phyloP scores from a whole-genome alignment of 805 yeast species.

The Starmerella geochares region DNA sequence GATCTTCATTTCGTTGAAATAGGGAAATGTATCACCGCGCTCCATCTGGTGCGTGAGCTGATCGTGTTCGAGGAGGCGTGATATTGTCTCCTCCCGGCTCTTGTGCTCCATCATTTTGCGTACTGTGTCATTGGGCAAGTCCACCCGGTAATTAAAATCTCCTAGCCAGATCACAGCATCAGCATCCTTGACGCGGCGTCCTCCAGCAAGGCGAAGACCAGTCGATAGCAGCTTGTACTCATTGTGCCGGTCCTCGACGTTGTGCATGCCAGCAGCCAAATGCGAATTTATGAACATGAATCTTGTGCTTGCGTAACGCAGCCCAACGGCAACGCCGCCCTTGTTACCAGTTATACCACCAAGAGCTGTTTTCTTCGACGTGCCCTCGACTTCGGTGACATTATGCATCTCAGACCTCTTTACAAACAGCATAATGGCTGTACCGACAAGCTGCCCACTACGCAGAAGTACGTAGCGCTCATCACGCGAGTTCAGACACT shows the following conservation, averaged over 20 bases:
- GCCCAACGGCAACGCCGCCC: constrained; percentile 90
- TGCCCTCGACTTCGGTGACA: constrained; percentile 82
- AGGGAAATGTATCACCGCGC: constrained; percentile 59
- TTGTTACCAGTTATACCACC: constrained; percentile 97
- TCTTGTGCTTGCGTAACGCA: constrained; percentile 67
- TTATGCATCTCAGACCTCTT: constrained; percentile 47
- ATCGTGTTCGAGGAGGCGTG: constrained; percentile 50
- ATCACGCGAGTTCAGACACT: constrained; percentile 46
- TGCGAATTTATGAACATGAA: constrained; percentile 85
- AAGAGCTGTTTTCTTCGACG: constrained; percentile 86
- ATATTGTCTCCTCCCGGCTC: constrained; percentile 17
- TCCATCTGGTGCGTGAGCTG: constrained; percentile 71
- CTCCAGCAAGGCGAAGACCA: constrained; percentile 71
- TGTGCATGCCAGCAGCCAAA: constrained; percentile 82
- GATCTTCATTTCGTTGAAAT: constrained; percentile 66
- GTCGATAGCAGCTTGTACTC: constrained; percentile 68
- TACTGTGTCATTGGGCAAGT: constrained; percentile 61
- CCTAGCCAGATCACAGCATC: constrained; percentile 90
- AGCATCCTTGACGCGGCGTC: constrained; percentile 66
- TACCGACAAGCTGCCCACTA: constrained; percentile 85
- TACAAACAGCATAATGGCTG: constrained; percentile 62
- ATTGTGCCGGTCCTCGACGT: constrained; percentile 71
- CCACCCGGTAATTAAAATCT: constrained; percentile 78
- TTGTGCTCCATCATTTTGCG: constrained; percentile 42
- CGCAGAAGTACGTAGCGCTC: constrained; percentile 58